These are phyloP conservation scores for Gossypium bickii DNA, from an alignment of 345 rosid species.

Conservation along the genomic window DNA sequence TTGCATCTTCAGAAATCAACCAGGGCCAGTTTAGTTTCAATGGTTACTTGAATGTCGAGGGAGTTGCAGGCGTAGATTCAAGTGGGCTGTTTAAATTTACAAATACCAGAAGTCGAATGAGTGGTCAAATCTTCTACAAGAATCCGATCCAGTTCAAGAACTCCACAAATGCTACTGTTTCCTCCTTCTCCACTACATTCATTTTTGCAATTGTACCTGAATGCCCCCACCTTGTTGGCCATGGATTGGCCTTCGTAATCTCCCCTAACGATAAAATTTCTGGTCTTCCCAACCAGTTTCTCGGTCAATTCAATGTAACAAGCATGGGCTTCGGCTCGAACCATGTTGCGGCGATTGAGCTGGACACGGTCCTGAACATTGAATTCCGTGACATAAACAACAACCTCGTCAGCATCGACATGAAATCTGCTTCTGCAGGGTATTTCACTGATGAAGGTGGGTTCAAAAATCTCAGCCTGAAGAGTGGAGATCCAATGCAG, in stretches of 20 bases:
- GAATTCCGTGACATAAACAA: not conserved
- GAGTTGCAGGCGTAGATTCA: slow-evolving; percentile 31
- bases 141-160: too few relatives aligned
- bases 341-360: not conserved
- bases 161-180: too few relatives aligned
- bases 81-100: not conserved
- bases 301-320: not conserved
- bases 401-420: not conserved
- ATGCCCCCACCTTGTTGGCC: too few relatives aligned
- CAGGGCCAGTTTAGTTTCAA: slow-evolving; percentile 28
- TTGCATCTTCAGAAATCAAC: slow-evolving; percentile 18
- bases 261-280: too few relatives aligned
- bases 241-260: too few relatives aligned
- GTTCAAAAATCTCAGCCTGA: too few relatives aligned
- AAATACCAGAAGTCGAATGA: too few relatives aligned
- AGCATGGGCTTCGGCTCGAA: not conserved
- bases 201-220: not conserved
- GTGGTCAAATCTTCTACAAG: too few relatives aligned
- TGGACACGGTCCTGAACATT: not conserved
- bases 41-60: slow-evolving; percentile 33
- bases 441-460: too few relatives aligned
- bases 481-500: slow-evolving; percentile 37
- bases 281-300: not conserved
- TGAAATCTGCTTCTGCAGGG: too few relatives aligned
- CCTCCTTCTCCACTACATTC: too few relatives aligned